Percentiles rank a stretch among this genome's conserved stretches.
Conservation (phyloP, 2,329 filamentous ascomycete genomes). For the Rhinocladiella similis region DNA sequence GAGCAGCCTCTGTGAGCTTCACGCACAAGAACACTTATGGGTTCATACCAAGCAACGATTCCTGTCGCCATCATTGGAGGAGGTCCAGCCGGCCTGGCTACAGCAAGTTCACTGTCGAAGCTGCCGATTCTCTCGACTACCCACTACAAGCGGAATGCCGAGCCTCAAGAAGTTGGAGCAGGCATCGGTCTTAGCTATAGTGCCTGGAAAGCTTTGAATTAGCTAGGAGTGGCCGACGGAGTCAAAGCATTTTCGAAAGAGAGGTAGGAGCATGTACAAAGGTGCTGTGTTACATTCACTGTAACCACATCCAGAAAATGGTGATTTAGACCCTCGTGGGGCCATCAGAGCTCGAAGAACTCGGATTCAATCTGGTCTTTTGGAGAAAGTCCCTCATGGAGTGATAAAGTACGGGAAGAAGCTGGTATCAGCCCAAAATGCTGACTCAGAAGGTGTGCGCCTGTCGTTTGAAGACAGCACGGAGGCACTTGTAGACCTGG, state of each 20-base stretch:
- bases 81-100: conserved; percentile 41
- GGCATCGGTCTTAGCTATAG: conserved; percentile 49
- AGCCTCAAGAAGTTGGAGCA: conserved; percentile 48
- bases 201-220: conserved; percentile 48
- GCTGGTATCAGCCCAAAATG: conserved; percentile 41
- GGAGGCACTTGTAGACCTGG: conserved; percentile 56
- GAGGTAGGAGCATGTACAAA: conserved; percentile 13
- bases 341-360: conserved; percentile 35
- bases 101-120: conserved; percentile 46
- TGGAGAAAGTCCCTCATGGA: conserved; percentile 45
- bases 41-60: conserved; percentile 3
- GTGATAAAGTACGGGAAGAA: conserved; percentile 48
- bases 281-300: not conserved
- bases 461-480: conserved; percentile 48
- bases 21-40: conserved; percentile 1
- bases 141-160: conserved; percentile 47
- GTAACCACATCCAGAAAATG: conserved; percentile 12
- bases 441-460: conserved; percentile 38
- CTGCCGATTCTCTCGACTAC: conserved; percentile 43
- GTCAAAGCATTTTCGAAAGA: conserved; percentile 38
- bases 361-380: conserved; percentile 50
- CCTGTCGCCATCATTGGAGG: conserved; percentile 41
- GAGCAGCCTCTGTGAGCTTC: not conserved
- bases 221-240: conserved; percentile 44
- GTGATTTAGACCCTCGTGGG: conserved; percentile 20